Evolutionary conservation across 345 rosid genomes (phyloP).

Genomic region (Turritis glabra): DNA sequence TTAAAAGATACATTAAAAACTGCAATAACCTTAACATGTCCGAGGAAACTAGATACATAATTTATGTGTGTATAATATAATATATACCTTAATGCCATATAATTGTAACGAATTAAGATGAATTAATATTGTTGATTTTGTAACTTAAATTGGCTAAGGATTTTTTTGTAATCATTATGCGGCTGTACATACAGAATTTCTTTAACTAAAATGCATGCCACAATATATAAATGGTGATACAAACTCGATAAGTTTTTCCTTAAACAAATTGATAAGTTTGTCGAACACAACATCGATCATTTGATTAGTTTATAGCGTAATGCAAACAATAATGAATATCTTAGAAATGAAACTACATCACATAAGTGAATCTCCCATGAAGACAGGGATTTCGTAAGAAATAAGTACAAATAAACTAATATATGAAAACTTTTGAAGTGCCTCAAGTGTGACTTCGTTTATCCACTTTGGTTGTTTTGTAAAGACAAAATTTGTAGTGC

Average conservation of each 20-base stretch:
- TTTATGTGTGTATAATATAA: too few relatives aligned
- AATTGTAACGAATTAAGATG: too few relatives aligned
- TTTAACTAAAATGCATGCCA: too few relatives aligned
- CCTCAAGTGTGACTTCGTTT: slow-evolving; percentile 22
- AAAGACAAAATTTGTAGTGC: slow-evolving; percentile 21
- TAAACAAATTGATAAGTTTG: too few relatives aligned
- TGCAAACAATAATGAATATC: neutral
- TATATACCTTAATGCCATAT: too few relatives aligned
- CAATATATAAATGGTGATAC: neutral
- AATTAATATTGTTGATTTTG: too few relatives aligned
- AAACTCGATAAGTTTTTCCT: too few relatives aligned
- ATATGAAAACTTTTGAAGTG: slow-evolving; percentile 24
- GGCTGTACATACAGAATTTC: too few relatives aligned
- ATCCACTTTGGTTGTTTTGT: slow-evolving; percentile 32
- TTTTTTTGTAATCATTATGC: too few relatives aligned
- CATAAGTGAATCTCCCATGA: slow-evolving; percentile 14
- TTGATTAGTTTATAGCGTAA: neutral
- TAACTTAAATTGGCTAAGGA: too few relatives aligned
- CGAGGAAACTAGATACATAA: neutral
- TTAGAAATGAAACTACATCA: neutral
- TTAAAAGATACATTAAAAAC: neutral
- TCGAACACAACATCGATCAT: neutral
- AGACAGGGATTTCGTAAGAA: slow-evolving; percentile 5
- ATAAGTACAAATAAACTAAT: slow-evolving; percentile 23
- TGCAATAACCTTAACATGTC: neutral